Evolutionary conservation across 2,329 filamentous ascomycete species (phyloP).

Genomic region (Talaromyces sp.): DNA sequence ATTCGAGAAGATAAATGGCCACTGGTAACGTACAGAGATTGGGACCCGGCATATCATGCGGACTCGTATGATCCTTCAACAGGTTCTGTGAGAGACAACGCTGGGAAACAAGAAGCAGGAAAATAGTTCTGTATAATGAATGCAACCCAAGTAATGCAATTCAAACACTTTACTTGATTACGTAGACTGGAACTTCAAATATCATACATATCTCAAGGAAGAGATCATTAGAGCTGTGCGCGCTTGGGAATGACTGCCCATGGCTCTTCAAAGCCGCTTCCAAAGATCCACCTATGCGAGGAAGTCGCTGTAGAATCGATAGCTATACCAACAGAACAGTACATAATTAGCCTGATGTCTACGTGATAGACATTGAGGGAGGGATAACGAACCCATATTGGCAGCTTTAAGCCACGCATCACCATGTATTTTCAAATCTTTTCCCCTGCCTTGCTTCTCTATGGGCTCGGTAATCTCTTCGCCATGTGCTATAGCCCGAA

Average conservation of each 20-base stretch:
- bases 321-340: neutral
- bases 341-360: neutral
- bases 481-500: constrained; percentile 67
- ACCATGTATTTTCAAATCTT: constrained; percentile 38
- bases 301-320: constrained; percentile 4
- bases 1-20: neutral
- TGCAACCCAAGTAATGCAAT: neutral
- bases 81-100: neutral
- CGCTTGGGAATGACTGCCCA: constrained; percentile 34
- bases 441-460: constrained; percentile 30
- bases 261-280: constrained; percentile 44
- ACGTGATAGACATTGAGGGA: neutral
- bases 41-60: neutral
- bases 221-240: constrained; percentile 22
- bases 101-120: neutral
- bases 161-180: no score
- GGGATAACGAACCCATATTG: constrained; percentile 41
- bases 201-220: neutral
- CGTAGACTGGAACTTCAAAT: neutral
- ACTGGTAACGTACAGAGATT: neutral
- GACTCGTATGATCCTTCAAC: neutral
- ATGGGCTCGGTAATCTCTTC: constrained; percentile 49
- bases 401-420: constrained; percentile 48
- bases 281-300: constrained; percentile 36
- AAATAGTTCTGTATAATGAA: neutral